Conservation (phyloP, 495 filamentous ascomycete genomes). For the Evernia prunastri region DNA sequence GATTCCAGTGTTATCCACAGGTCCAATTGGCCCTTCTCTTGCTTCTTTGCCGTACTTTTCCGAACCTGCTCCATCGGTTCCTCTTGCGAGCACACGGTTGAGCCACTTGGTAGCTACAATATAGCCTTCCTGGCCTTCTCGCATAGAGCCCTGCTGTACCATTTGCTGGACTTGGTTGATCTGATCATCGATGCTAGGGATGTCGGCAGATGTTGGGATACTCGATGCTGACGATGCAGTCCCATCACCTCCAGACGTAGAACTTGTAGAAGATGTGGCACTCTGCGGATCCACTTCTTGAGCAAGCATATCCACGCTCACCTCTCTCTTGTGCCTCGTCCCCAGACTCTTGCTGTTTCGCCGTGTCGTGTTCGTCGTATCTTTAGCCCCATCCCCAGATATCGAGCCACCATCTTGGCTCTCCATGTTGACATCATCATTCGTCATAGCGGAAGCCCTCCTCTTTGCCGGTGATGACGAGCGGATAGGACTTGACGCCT, state of each 20-base stretch:
- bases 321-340: constrained; percentile 24
- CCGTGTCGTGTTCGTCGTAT: neutral
- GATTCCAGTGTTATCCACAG: constrained; percentile 77
- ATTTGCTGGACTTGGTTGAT: constrained; percentile 59
- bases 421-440: constrained; percentile 25
- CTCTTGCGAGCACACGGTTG: constrained; percentile 61
- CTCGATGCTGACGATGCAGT: constrained; percentile 20
- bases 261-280: constrained; percentile 19
- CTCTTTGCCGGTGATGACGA: constrained; percentile 30
- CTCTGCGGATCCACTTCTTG: constrained; percentile 19
- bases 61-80: constrained; percentile 45
- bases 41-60: constrained; percentile 53
- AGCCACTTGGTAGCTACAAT: constrained; percentile 78
- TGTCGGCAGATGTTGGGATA: constrained; percentile 21
- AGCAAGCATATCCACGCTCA: constrained; percentile 33
- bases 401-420: constrained; percentile 9
- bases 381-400: constrained; percentile 7
- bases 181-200: constrained; percentile 69
- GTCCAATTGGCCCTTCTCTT: constrained; percentile 61
- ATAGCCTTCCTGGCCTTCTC: constrained; percentile 68
- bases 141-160: constrained; percentile 39
- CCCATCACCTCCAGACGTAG: constrained; percentile 17
- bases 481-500: constrained; percentile 16
- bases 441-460: constrained; percentile 28
- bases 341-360: constrained; percentile 17